These are phyloP conservation scores for Clonostachys rhizophaga DNA, from an alignment of 2,329 filamentous ascomycete genomes.

Conservation along the genomic window DNA sequence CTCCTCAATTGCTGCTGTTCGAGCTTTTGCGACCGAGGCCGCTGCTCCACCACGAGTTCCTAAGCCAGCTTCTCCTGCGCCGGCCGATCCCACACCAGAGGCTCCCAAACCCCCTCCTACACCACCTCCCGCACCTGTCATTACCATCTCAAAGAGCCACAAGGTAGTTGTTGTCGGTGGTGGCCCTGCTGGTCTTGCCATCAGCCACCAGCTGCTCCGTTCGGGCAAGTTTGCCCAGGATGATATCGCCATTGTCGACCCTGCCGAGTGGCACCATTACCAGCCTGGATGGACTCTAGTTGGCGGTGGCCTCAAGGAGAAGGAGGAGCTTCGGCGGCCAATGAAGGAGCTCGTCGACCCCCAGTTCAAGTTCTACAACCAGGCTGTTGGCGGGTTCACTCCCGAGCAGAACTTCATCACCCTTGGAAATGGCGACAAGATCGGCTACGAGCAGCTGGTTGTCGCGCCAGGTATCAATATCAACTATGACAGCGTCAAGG, in stretches of 20 bases:
- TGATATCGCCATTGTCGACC: conserved; percentile 62
- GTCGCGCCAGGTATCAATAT: conserved; percentile 54
- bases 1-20: too few relatives aligned
- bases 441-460: conserved; percentile 60
- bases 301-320: conserved; percentile 59
- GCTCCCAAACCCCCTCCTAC: too few relatives aligned
- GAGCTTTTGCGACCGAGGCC: too few relatives aligned
- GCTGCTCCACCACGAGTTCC: too few relatives aligned
- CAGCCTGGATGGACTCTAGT: conserved; percentile 68
- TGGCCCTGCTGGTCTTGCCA: conserved; percentile 59
- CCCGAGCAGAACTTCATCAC: conserved; percentile 54
- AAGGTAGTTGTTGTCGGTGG: conserved; percentile 64
- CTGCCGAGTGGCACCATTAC: conserved; percentile 60
- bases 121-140: too few relatives aligned
- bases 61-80: too few relatives aligned
- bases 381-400: conserved; percentile 40
- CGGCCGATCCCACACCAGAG: too few relatives aligned
- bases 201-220: conserved; percentile 63
- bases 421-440: conserved; percentile 46
- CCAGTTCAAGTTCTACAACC: conserved; percentile 56
- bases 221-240: conserved; percentile 48
- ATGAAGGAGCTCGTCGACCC: conserved; percentile 47
- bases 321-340: conserved; percentile 49
- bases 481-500: conserved; percentile 45
- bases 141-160: conserved; percentile 27